These are phyloP conservation scores for Eruca vesicaria DNA, from an alignment of 441 rosid genomes.

Conservation along the genomic window DNA sequence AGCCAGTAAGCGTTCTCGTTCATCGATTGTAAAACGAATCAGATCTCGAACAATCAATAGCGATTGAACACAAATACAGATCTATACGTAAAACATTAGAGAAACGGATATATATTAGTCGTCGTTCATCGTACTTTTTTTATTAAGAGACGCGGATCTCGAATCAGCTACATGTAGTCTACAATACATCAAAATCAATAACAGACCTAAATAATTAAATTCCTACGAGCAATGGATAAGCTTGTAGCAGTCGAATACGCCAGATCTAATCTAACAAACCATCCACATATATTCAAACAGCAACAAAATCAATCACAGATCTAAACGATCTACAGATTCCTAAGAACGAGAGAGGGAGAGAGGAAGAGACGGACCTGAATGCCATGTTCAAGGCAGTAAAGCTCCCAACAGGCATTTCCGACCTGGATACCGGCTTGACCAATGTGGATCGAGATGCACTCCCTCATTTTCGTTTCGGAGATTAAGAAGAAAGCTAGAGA, in stretches of 20 bases:
- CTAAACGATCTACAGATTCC: background rate
- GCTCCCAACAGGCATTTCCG: conserved; percentile 64
- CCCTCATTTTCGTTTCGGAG: conserved; percentile 25
- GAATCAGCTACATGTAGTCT: background rate
- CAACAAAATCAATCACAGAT: too few species aligned
- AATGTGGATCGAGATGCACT: too few species aligned
- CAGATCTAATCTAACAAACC: too few species aligned
- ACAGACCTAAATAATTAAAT: too few species aligned
- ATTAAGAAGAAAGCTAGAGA: background rate
- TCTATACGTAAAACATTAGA: background rate
- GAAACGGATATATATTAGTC: too few species aligned
- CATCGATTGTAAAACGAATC: background rate
- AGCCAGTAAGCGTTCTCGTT: background rate
- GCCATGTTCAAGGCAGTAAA: conserved; percentile 90
- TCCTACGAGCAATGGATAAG: too few species aligned
- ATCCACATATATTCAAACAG: too few species aligned
- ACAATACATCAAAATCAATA: background rate
- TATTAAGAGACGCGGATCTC: background rate
- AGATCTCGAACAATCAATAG: background rate
- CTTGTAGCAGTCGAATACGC: too few species aligned
- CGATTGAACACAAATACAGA: background rate
- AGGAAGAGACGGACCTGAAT: conserved; percentile 54
- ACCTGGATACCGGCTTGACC: conserved; percentile 69
- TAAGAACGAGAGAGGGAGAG: background rate
- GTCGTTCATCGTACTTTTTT: too few species aligned